Evolutionary conservation across 805 yeast species (phyloP), one percentile per base, ranked within the genome.

Genomic region (Nematodospora valgi): DNA sequence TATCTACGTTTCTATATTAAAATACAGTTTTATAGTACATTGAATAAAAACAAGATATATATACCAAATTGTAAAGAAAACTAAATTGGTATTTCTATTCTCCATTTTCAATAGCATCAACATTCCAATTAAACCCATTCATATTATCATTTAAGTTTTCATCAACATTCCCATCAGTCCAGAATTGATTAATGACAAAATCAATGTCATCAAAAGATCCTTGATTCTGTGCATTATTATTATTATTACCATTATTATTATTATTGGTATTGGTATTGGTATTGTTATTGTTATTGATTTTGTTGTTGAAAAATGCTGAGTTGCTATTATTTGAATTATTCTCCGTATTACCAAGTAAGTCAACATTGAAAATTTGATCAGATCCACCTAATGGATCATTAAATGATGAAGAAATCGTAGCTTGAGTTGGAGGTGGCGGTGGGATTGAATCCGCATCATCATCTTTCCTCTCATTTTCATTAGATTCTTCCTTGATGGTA

Each of bases 151-250:
- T 52, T 38, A 62, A 43, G 2, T 48, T 47, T 6, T 41, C 47
- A 27, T 58, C 64, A 10, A 54, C 63, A 32, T 48, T 51, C 3
- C 62, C 58, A 16, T 22, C 38, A 10, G 19, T 29, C 45, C 68
- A 56, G 40, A 67, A 62, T 51, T 52, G 62, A 40, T 62, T 62
- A 45, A 66, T 66, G 41, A 65, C 71, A 46, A 68, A 67, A 41
- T 65, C 72, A 23, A 67, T 63, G 34, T 66, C 72, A 29, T 64
- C 71, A 23, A 64, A 51, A n/a, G 59, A 56, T 7, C 54, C 52
- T 14, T 44, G 34, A 13, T 20, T 25, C n/a, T 34, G 32, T 7
- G 7, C 27, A 14, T 46, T 47, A 35, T 55, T 58, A n/a, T 43
- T 49, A 7, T 49, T 49, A 18, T 43, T 42, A 12, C 41, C 47